Evolutionary conservation across 306 rosid species (phyloP).

Genomic region (Begonia loranthoides): DNA sequence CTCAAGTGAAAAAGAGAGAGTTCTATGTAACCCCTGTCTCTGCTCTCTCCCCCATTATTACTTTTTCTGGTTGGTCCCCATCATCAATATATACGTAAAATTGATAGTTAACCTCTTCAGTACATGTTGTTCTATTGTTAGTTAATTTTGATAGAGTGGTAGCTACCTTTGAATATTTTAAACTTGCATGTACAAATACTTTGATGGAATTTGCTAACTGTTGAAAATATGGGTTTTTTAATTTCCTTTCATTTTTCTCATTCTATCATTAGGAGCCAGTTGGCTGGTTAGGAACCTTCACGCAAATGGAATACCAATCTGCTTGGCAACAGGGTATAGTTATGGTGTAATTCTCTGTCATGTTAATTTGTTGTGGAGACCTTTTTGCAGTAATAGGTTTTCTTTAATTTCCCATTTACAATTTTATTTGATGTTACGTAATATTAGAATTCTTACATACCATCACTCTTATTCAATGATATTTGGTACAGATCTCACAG

Average conservation of each 20-base stretch:
- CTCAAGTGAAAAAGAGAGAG: too few relatives aligned
- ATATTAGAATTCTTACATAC: background rate
- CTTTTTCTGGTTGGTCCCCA: too few relatives aligned
- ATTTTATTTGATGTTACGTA: background rate
- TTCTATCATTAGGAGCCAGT: slow-evolving; percentile 47
- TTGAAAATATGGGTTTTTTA: background rate
- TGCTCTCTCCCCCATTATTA: too few relatives aligned
- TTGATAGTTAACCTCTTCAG: too few relatives aligned
- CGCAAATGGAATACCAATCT: slow-evolving; percentile 61
- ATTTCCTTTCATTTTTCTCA: slow-evolving; percentile 4
- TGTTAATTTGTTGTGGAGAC: slow-evolving; percentile 5
- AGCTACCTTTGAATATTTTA: background rate
- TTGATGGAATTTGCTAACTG: background rate
- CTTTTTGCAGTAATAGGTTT: slow-evolving; percentile 1
- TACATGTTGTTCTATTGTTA: background rate
- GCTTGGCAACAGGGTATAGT: slow-evolving; percentile 72
- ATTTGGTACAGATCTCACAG: slow-evolving; percentile 47
- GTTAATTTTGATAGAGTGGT: background rate
- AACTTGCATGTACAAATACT: background rate
- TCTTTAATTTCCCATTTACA: background rate
- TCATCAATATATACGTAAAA: too few relatives aligned
- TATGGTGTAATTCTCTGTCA: background rate
- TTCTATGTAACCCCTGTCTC: too few relatives aligned
- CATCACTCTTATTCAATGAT: background rate
- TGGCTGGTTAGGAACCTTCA: slow-evolving; percentile 65